Conservation (phyloP, 805 yeast genomes). For the Candida odintsovae region DNA sequence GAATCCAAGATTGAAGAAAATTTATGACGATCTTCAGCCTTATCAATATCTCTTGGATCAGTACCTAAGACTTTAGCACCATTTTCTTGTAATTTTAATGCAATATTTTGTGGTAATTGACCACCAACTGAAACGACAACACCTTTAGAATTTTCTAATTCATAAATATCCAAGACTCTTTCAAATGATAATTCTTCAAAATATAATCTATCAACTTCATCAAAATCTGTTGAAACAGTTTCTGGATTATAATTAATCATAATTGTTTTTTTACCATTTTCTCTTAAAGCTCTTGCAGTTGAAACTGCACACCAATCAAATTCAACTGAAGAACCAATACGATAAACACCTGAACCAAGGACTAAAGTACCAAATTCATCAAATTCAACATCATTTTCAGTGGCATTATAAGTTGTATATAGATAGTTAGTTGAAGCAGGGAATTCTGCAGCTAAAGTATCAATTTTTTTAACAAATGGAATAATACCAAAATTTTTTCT, state of each 20-base stretch:
- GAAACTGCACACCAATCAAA: conserved; percentile 99
- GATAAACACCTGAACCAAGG: conserved; percentile 97
- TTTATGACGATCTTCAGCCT: conserved; percentile 98
- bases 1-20: conserved; percentile 91
- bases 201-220: conserved; percentile 95
- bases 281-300: conserved; percentile 90
- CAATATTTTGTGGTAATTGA: conserved; percentile 96
- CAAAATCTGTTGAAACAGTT: conserved; percentile 96
- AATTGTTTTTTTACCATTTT: conserved; percentile 79
- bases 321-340: conserved; percentile 97
- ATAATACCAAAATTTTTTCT: conserved; percentile 76
- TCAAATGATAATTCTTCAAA: conserved; percentile 93
- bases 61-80: conserved; percentile 93
- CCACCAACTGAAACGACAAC: conserved; percentile 97
- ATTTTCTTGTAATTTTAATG: conserved; percentile 68
- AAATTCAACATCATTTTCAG: conserved; percentile 75
- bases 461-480: conserved; percentile 95
- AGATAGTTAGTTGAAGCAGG: conserved; percentile 95
- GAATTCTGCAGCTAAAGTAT: conserved; percentile 97
- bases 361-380: conserved; percentile 91
- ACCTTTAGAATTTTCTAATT: conserved; percentile 82
- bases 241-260: conserved; percentile 99
- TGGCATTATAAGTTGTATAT: conserved; percentile 94
- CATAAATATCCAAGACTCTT: conserved; percentile 96
- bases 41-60: conserved; percentile 89